These are phyloP conservation scores for Kwoniella europaea DNA, from an alignment of 768 basidiomycete species.

Conservation along the genomic window DNA sequence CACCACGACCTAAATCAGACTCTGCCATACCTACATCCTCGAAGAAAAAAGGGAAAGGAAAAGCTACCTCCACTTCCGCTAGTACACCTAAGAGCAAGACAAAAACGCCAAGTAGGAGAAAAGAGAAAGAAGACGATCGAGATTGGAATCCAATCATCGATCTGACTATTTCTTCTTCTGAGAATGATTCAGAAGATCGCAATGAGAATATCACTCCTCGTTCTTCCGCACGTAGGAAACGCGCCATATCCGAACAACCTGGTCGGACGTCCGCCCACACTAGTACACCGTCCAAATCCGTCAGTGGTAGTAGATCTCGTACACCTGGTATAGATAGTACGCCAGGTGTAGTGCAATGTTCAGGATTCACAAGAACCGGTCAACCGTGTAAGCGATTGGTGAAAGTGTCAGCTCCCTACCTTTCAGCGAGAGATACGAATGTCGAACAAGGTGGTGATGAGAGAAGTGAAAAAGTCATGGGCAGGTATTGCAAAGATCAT, in stretches of 20 bases:
- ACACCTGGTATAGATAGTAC: background rate
- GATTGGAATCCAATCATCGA: slow-evolving; percentile 22
- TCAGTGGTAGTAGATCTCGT: background rate
- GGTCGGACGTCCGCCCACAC: background rate
- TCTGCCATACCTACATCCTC: background rate
- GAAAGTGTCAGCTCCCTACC: slow-evolving; percentile 44
- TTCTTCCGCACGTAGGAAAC: slow-evolving; percentile 30
- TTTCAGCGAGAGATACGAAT: slow-evolving; percentile 20
- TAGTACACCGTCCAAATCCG: background rate
- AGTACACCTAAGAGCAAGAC: background rate
- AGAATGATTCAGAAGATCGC: background rate
- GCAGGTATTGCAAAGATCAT: slow-evolving; percentile 56
- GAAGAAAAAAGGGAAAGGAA: slow-evolving; percentile 8
- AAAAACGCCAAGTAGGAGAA: background rate
- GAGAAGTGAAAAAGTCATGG: slow-evolving; percentile 22
- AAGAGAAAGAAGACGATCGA: background rate
- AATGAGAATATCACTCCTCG: slow-evolving; percentile 26
- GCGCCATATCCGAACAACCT: slow-evolving; percentile 37
- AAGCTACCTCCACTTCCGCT: background rate
- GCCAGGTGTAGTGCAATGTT: slow-evolving; percentile 37
- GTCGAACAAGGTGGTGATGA: slow-evolving; percentile 6
- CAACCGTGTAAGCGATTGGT: slow-evolving; percentile 54
- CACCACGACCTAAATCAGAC: slow-evolving; percentile 14
- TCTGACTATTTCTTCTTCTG: slow-evolving; percentile 9
- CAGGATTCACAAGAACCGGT: slow-evolving; percentile 52